Conservation (phyloP, 148 eudicot species). For the Fallopia convolvulus region DNA sequence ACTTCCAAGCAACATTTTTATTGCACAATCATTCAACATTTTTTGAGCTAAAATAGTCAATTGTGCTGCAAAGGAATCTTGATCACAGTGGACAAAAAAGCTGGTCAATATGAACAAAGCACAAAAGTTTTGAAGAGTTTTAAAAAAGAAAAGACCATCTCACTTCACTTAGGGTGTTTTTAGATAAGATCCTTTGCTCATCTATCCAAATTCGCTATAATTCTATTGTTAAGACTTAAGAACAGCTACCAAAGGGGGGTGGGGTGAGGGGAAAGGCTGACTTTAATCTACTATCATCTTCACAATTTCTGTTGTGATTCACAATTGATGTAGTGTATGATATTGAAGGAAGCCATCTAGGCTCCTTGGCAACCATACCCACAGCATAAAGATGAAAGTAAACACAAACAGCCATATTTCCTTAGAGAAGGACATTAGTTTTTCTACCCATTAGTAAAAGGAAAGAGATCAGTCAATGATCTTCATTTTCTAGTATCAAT, state of each 20-base stretch:
- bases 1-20: neutral
- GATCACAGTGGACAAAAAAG: neutral
- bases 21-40: neutral
- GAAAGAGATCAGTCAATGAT: neutral
- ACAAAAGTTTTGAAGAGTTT: neutral
- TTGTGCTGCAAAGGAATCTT: neutral
- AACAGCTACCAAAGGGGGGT: neutral
- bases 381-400: neutral
- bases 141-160: neutral
- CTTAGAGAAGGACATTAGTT: neutral
- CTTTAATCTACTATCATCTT: too few species aligned
- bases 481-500: neutral
- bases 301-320: too few species aligned
- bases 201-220: neutral
- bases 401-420: neutral
- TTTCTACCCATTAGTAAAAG: neutral
- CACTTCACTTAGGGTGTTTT: neutral
- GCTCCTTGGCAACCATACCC: neutral
- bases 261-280: neutral
- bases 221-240: neutral
- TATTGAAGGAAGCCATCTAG: neutral
- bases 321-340: neutral
- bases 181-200: neutral
- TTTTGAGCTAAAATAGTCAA: neutral
- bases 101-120: neutral